These are phyloP conservation scores for Rhodotorula toruloides DNA, from an alignment of 768 basidiomycete species.

Conservation along the genomic window DNA sequence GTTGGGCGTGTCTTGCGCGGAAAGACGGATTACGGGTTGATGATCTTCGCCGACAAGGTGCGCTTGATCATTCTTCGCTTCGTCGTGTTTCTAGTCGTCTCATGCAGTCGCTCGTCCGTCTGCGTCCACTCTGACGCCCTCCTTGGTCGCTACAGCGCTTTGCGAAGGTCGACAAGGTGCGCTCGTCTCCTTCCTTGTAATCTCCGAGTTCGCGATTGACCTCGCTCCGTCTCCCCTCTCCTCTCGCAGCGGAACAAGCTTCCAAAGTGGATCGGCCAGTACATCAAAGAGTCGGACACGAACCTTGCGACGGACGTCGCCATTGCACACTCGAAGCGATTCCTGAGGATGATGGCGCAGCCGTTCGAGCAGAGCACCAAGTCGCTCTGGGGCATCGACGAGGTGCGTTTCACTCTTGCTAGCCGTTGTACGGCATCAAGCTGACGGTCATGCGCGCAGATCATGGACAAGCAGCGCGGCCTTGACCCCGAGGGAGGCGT, in stretches of 20 bases:
- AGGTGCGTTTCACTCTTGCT: constrained; percentile 51
- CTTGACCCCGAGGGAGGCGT: background rate
- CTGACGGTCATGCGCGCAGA: background rate
- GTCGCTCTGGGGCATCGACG: constrained; percentile 89
- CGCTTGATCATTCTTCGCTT: too few relatives aligned
- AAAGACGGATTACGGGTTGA: constrained; percentile 98
- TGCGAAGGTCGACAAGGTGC: constrained; percentile 72
- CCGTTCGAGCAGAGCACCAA: constrained; percentile 94
- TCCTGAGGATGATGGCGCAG: constrained; percentile 98
- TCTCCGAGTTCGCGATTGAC: too few relatives aligned
- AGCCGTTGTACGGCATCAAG: too few relatives aligned
- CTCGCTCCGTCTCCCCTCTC: constrained; percentile 44
- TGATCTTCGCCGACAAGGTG: constrained; percentile 99
- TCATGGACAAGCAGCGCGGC: constrained; percentile 29
- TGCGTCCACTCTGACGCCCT: background rate
- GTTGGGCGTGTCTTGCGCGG: constrained; percentile 95
- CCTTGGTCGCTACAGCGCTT: constrained; percentile 59
- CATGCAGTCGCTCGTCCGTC: background rate
- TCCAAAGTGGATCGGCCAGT: constrained; percentile 98
- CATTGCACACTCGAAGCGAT: constrained; percentile 64
- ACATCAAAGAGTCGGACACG: constrained; percentile 95
- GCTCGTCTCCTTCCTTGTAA: background rate
- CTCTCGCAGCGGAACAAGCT: constrained; percentile 68
- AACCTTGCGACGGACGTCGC: constrained; percentile 83
- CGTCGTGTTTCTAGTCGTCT: constrained; percentile 9